phyloP scores from a whole-genome alignment of 441 rosid genomes.

The Corymbia calophylla region DNA sequence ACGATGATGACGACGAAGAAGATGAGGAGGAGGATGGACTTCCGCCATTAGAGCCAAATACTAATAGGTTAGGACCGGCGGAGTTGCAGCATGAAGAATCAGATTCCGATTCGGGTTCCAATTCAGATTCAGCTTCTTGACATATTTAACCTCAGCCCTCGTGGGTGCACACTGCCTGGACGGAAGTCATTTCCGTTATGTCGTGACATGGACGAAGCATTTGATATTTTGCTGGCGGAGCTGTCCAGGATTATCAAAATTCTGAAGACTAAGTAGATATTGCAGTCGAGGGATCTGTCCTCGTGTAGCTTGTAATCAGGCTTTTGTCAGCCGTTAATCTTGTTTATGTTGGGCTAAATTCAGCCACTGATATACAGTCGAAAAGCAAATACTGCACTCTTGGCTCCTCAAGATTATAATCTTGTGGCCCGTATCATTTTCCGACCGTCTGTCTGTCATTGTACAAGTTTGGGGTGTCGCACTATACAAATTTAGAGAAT shows the following conservation, averaged over 20 bases:
- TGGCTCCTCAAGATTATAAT: background rate
- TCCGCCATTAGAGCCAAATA: constrained; percentile 81
- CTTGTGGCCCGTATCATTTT: background rate
- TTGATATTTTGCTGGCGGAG: background rate
- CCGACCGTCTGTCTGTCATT: background rate
- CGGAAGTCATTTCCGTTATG: background rate
- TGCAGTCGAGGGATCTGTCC: background rate
- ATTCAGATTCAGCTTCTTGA: constrained; percentile 30
- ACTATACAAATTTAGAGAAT: too few species aligned
- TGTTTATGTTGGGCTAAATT: background rate
- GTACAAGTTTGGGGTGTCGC: background rate
- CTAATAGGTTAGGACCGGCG: constrained; percentile 50
- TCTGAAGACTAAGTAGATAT: background rate
- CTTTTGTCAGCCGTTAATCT: background rate
- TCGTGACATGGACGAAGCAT: background rate
- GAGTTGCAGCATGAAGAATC: constrained; percentile 19
- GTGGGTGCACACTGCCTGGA: background rate
- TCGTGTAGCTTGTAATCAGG: background rate
- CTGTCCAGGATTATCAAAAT: background rate
- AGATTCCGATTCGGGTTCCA: background rate
- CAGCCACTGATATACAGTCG: background rate
- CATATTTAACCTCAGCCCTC: background rate
- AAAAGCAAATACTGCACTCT: background rate
- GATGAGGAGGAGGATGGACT: constrained; percentile 20
- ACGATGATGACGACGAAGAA: background rate